Conservation (phyloP, 2,329 filamentous ascomycete species). For the Aspergillus novoparasiticus region DNA sequence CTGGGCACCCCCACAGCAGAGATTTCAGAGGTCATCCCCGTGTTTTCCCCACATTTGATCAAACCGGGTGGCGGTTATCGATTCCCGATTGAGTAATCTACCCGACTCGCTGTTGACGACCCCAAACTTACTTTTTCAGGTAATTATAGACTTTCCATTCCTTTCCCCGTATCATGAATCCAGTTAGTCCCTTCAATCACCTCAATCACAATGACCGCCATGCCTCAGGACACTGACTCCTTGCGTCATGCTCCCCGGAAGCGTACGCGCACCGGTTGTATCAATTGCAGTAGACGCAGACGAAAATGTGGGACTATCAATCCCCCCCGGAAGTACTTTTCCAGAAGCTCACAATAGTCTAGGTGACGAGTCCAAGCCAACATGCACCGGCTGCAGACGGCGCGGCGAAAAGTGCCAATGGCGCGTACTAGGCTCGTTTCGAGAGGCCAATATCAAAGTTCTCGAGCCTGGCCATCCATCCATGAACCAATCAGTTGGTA, state of each 20-base stretch:
- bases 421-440: conserved; percentile 34
- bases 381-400: conserved; percentile 33
- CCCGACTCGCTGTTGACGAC: conserved; percentile 3
- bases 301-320: conserved; percentile 31
- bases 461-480: conserved; percentile 33
- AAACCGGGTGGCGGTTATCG: conserved; percentile 19
- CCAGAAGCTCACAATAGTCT: conserved; percentile 1
- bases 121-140: conserved; percentile 2
- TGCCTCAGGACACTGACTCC: conserved; percentile 6
- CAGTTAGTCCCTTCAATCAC: neutral
- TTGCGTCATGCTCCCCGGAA: conserved; percentile 18
- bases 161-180: neutral
- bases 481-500: conserved; percentile 28
- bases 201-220: conserved; percentile 2
- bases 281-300: conserved; percentile 35
- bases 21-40: neutral
- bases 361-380: conserved; percentile 35
- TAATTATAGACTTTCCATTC: neutral
- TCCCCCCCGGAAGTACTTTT: neutral
- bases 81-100: conserved; percentile 20
- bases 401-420: conserved; percentile 35
- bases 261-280: conserved; percentile 35
- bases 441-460: conserved; percentile 33
- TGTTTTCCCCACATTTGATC: conserved; percentile 10
- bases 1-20: neutral